These are phyloP conservation scores for Malus asiatica DNA, from an alignment of 306 rosid genomes.

Conservation along the genomic window DNA sequence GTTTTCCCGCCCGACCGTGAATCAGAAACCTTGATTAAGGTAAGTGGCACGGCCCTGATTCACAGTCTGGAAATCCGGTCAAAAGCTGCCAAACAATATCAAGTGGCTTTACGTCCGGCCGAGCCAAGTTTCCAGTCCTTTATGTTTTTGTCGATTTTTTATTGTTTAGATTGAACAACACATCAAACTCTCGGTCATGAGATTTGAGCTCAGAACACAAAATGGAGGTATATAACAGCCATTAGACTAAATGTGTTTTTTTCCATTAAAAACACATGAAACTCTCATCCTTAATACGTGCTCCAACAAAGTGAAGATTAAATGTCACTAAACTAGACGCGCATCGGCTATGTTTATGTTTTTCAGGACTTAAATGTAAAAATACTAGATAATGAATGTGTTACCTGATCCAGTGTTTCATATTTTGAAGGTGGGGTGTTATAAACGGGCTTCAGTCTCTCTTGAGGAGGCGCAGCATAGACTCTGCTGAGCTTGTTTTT, in stretches of 20 bases:
- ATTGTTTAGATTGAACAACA: not conserved
- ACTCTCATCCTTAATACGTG: no score
- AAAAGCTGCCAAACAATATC: not conserved
- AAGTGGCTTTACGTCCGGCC: not conserved
- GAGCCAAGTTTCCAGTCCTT: not conserved
- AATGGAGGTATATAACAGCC: no score
- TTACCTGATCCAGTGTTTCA: constrained; percentile 86
- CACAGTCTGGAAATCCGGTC: not conserved
- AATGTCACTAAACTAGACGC: not conserved
- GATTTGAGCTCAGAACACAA: not conserved
- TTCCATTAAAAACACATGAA: no score
- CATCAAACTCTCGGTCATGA: not conserved
- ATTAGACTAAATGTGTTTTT: no score
- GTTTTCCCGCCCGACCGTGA: not conserved
- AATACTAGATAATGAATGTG: not conserved
- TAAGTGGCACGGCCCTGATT: not conserved
- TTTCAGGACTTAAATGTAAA: not conserved
- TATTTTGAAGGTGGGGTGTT: constrained; percentile 82
- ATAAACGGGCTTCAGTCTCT: constrained; percentile 62
- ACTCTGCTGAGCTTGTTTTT: constrained; percentile 81
- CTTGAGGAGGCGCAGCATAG: constrained; percentile 75
- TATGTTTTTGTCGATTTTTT: not conserved
- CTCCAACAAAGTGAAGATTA: not conserved
- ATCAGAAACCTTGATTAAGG: not conserved
- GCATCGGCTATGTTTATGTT: not conserved